Conservation (phyloP, 805 yeast species). For the Starmera quercuum region DNA sequence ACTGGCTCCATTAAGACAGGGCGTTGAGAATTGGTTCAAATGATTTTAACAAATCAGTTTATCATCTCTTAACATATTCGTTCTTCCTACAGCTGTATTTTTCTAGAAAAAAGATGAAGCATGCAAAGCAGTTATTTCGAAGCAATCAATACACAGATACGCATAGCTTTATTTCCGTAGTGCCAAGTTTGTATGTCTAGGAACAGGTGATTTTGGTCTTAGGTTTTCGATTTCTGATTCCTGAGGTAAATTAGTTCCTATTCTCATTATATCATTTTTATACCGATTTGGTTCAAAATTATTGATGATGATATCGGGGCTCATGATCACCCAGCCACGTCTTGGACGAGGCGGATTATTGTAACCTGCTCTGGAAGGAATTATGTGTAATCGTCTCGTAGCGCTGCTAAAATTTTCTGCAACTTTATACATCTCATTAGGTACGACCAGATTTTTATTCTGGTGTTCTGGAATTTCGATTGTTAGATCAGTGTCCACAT, state of each 20-base stretch:
- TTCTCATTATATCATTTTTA: slow-evolving; percentile 31
- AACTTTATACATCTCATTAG: slow-evolving; percentile 68
- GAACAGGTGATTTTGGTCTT: slow-evolving; percentile 75
- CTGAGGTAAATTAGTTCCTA: slow-evolving; percentile 56
- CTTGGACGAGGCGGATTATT: slow-evolving; percentile 58
- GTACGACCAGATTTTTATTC: slow-evolving; percentile 44
- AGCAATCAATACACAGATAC: too few species aligned
- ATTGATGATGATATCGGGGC: slow-evolving; percentile 74
- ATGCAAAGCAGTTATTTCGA: too few species aligned
- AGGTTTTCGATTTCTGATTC: slow-evolving; percentile 68
- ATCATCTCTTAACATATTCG: too few species aligned
- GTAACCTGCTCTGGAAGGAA: slow-evolving; percentile 65
- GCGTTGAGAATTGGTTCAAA: slow-evolving; percentile 49
- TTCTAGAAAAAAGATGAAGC: too few species aligned
- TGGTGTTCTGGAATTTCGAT: slow-evolving; percentile 41
- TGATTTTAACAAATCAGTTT: slow-evolving; percentile 3
- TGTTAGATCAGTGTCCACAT: slow-evolving; percentile 81
- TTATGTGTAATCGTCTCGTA: slow-evolving; percentile 73
- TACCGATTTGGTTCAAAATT: slow-evolving; percentile 51
- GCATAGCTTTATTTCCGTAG: background rate
- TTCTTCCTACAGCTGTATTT: too few species aligned
- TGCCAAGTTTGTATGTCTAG: slow-evolving; percentile 4
- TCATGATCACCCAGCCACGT: slow-evolving; percentile 86
- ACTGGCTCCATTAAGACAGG: slow-evolving; percentile 46
- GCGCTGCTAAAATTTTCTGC: slow-evolving; percentile 87